Base-by-base conservation (phyloP, 1,139 yeast species). In the Candida smagusa region DNA sequence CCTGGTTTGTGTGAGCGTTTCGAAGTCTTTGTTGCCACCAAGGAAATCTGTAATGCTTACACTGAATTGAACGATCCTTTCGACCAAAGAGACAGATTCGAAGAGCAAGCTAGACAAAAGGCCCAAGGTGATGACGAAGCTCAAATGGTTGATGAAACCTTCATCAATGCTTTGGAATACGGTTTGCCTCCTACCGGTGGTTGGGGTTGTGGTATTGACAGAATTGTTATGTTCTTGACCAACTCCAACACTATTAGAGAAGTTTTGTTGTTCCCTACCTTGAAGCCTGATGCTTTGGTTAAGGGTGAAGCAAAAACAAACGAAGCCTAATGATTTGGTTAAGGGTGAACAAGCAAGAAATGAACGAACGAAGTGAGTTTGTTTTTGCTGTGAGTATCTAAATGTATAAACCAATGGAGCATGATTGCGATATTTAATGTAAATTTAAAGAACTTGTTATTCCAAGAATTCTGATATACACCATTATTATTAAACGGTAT, bases 151-250 rank as follows among this genome's bases (percentile, higher is more conserved):
- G 98, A 92, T 63, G 98, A 92, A 71, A 84, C 88, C 46, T 92
- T 92, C 89, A 85, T 95, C 74, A 87, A 90, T 58, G 97, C 98
- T 48, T 79, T 92, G 60, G 98, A 92, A 72, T 92, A 88, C 67
- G 98, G 98, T 66, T 78, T 92, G 58, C 98, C 98, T 45, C 98
- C 98, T 57, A 92, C 98, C 56, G 98, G 95, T 64, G 98, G 98
- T 54, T 92, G 97, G 97, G 98, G 98, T 57, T 85, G 96, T 72
- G 98, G 98, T 79, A 89, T 92, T 54, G 98, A 92, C 70, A 87
- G 98, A 76, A 65, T 92, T 58, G 92, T 96, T 61, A 92, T 92
- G 98, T 90, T 92, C 75, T 79, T 92, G 73, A 92, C 97, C 48
- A 81, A 92, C 68, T 87, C 97, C 44, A 86, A 88, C 74, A 88